Conservation (phyloP, 805 yeast genomes). For the Kluyveromyces aestuarii region DNA sequence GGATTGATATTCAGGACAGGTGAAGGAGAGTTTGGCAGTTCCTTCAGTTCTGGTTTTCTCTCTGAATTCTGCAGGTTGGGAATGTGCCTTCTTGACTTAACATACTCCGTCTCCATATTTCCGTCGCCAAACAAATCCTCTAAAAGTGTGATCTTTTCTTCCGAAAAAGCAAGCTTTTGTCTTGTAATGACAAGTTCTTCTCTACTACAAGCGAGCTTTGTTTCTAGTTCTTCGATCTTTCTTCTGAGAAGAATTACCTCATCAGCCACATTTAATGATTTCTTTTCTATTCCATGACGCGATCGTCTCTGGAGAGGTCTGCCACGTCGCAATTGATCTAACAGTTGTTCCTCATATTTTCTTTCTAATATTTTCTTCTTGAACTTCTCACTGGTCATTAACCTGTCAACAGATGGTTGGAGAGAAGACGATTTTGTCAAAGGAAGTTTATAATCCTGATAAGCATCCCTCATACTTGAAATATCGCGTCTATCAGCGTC, state of each 20-base stretch:
- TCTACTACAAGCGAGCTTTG: conserved; percentile 7
- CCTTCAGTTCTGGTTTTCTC: conserved; percentile 19
- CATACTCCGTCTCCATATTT: conserved; percentile 24
- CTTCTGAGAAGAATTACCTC: conserved; percentile 12
- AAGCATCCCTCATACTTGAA: conserved; percentile 13
- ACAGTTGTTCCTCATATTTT: conserved; percentile 20
- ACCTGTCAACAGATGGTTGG: conserved; percentile 4
- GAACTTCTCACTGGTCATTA: conserved; percentile 23
- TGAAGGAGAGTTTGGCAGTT: conserved; percentile 25
- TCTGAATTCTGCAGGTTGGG: conserved; percentile 24
- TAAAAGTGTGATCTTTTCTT: conserved; percentile 22
- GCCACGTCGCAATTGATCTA: conserved; percentile 19
- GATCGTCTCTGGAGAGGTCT: conserved; percentile 5
- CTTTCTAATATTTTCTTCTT: conserved; percentile 20
- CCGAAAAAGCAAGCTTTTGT: conserved; percentile 22
- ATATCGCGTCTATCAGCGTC: conserved; percentile 16
- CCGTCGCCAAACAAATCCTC: conserved; percentile 27
- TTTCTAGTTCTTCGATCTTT: conserved; percentile 9
- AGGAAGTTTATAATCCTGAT: conserved; percentile 7
- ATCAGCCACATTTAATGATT: conserved; percentile 9
- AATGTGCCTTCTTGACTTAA: conserved; percentile 27
- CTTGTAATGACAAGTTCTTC: conserved; percentile 14
- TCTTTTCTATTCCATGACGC: conserved; percentile 2
- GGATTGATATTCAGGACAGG: conserved; percentile 14
- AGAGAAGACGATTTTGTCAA: not conserved